Conservation (phyloP, 768 basidiomycete genomes). For the Suillus alpinus region DNA sequence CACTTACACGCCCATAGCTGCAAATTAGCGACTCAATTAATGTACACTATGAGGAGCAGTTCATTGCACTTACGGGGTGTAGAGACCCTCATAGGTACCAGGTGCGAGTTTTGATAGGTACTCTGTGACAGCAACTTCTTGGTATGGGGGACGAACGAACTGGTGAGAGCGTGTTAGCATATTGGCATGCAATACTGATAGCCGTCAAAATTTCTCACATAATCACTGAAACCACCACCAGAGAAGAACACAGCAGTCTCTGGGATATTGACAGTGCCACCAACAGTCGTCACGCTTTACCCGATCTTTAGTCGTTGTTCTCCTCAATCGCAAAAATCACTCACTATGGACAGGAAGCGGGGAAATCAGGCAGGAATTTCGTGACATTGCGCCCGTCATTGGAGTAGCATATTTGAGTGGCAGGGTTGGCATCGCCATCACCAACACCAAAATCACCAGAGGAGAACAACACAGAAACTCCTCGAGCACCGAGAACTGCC, state of each 20-base stretch:
- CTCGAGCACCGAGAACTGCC: constrained; percentile 65
- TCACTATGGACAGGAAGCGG: constrained; percentile 58
- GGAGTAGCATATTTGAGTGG: constrained; percentile 51
- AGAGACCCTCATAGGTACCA: constrained; percentile 56
- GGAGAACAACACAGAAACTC: constrained; percentile 63
- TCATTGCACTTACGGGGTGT: constrained; percentile 47
- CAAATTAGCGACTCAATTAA: constrained; percentile 6
- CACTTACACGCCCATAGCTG: constrained; percentile 52
- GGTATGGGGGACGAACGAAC: constrained; percentile 56
- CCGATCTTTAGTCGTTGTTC: background rate
- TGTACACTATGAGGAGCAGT: constrained; percentile 6
- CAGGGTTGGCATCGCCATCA: constrained; percentile 54
- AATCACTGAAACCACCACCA: constrained; percentile 73
- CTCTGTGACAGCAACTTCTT: constrained; percentile 39
- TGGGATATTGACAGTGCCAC: constrained; percentile 58
- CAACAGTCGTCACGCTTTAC: constrained; percentile 66
- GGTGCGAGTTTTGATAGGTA: constrained; percentile 47
- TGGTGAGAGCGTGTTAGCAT: constrained; percentile 18
- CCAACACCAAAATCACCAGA: constrained; percentile 76
- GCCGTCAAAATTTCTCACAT: constrained; percentile 33
- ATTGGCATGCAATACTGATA: constrained; percentile 2
- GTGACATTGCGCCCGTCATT: constrained; percentile 58
- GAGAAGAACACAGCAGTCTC: constrained; percentile 63
- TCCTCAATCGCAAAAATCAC: constrained; percentile 5
- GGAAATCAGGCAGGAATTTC: constrained; percentile 59